Conservation (phyloP, 352 stramenopile species). For the Plasmopara muralis region DNA sequence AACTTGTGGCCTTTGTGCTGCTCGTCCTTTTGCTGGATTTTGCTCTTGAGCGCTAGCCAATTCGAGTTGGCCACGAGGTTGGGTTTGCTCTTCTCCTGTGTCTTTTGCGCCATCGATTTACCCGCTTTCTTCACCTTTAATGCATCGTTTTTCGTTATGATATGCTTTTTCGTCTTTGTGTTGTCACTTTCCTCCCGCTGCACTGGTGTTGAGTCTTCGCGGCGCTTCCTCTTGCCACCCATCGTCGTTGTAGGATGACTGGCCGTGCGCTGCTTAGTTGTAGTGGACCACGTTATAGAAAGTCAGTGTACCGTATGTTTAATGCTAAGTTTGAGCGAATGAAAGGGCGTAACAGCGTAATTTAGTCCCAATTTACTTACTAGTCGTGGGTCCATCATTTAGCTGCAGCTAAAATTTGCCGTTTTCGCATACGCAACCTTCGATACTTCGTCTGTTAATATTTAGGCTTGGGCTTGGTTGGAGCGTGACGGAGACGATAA, state of each 20-base stretch:
- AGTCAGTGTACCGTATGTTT: too few relatives aligned
- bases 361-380: too few relatives aligned
- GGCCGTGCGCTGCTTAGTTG: too few relatives aligned
- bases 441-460: too few relatives aligned
- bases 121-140: slow-evolving; percentile 11
- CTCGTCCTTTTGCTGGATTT: slow-evolving; percentile 43
- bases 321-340: too few relatives aligned
- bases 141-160: neutral
- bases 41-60: slow-evolving; percentile 69
- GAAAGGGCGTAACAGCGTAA: too few relatives aligned
- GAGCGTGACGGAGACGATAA: too few relatives aligned
- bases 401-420: too few relatives aligned
- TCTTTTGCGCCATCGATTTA: slow-evolving; percentile 15
- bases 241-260: slow-evolving; percentile 8
- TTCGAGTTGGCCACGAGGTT: slow-evolving; percentile 48
- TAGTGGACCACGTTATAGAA: too few relatives aligned
- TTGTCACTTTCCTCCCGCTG: neutral
- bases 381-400: too few relatives aligned
- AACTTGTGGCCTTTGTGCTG: slow-evolving; percentile 14
- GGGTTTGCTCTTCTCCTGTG: slow-evolving; percentile 19
- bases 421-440: too few relatives aligned
- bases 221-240: slow-evolving; percentile 31
- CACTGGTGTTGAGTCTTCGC: slow-evolving; percentile 2
- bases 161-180: slow-evolving; percentile 15
- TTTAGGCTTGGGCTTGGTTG: too few relatives aligned